Conservation (phyloP, 441 rosid species). For the Manihot esculenta region DNA sequence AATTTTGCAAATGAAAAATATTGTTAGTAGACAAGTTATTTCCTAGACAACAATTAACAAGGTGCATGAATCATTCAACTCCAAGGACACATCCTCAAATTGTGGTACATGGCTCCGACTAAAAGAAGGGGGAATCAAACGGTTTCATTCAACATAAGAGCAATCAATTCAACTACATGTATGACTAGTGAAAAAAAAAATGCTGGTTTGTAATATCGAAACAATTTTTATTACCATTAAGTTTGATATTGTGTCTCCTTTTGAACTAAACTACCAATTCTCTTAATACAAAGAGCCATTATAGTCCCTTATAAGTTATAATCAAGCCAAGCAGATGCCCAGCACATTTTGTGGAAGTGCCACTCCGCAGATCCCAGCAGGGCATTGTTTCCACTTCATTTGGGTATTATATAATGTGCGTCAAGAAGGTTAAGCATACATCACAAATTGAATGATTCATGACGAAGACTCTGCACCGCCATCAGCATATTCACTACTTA, state of each 20-base stretch:
- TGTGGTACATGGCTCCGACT: neutral
- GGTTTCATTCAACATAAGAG: neutral
- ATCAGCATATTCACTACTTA: neutral
- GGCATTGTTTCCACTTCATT: neutral
- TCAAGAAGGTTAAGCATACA: neutral
- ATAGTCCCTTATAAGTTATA: neutral
- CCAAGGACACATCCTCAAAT: neutral
- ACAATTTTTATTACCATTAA: neutral
- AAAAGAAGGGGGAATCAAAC: neutral
- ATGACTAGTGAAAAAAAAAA: neutral
- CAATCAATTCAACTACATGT: neutral
- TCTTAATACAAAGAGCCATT: neutral
- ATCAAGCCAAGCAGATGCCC: neutral
- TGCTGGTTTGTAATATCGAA: neutral
- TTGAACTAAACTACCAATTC: neutral
- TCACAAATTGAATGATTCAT: neutral
- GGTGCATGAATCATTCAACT: neutral
- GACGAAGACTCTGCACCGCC: neutral
- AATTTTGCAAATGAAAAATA: neutral
- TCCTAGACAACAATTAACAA: constrained; percentile 2
- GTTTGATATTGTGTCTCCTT: neutral
- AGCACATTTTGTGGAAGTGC: neutral
- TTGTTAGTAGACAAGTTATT: constrained; percentile 7
- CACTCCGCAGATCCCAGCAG: neutral
- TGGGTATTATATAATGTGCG: neutral